Evolutionary conservation across 148 eudicot genomes (phyloP).

Genomic region (Dianthus caryophyllus): DNA sequence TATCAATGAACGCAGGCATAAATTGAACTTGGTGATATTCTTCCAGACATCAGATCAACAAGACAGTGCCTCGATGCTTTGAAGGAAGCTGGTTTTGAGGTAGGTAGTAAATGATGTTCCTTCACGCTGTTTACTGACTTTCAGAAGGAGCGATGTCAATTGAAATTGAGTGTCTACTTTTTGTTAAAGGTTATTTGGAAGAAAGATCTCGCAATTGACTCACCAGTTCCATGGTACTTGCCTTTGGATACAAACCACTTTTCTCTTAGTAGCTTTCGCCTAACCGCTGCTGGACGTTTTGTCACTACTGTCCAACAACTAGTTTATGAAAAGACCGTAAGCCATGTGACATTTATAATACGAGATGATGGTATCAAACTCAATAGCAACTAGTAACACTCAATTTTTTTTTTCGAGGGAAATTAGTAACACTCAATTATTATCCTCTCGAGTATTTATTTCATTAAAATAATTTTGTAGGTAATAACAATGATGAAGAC

Average conservation of each 20-base stretch:
- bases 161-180: background rate
- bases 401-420: no score
- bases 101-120: slow-evolving; percentile 25
- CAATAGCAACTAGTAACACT: no score
- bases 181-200: slow-evolving; percentile 65
- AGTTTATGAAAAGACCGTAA: no score
- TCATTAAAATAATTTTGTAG: slow-evolving; percentile 12
- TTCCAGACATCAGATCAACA: slow-evolving; percentile 78
- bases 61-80: slow-evolving; percentile 79
- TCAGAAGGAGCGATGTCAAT: background rate
- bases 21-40: slow-evolving; percentile 89
- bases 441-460: background rate
- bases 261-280: slow-evolving; percentile 71
- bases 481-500: slow-evolving; percentile 17
- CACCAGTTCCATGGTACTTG: slow-evolving; percentile 91
- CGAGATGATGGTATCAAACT: no score
- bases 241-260: slow-evolving; percentile 73
- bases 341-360: no score
- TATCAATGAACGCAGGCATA: slow-evolving; percentile 48
- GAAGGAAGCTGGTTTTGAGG: slow-evolving; percentile 94
- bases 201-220: slow-evolving; percentile 69
- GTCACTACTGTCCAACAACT: no score
- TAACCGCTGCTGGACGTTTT: slow-evolving; percentile 80
- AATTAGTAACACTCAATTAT: no score
- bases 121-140: background rate